phyloP scores from a whole-genome alignment of 2,329 filamentous ascomycete genomes.

The Clonostachys chloroleuca region DNA sequence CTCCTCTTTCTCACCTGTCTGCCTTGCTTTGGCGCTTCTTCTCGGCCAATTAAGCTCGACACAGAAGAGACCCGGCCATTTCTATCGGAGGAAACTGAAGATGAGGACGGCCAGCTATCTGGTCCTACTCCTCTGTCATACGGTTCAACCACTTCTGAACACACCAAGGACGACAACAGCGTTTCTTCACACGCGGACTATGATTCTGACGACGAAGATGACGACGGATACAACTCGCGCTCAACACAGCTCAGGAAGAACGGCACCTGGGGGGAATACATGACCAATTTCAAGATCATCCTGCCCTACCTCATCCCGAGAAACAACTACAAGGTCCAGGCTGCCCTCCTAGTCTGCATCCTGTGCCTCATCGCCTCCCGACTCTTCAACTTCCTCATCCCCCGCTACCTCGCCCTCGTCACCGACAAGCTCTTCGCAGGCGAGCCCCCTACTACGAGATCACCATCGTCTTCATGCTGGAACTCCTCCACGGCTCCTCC shows the following conservation, averaged over 20 bases:
- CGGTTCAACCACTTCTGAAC: too few relatives aligned
- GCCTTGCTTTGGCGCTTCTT: too few relatives aligned
- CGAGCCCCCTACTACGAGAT: background rate
- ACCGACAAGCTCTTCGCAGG: constrained; percentile 13
- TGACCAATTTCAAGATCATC: constrained; percentile 21
- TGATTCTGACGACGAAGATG: too few relatives aligned
- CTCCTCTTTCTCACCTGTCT: too few relatives aligned
- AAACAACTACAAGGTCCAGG: constrained; percentile 20
- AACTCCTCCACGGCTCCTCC: constrained; percentile 2
- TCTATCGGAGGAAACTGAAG: too few relatives aligned
- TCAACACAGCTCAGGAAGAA: constrained; percentile 15
- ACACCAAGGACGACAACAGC: too few relatives aligned
- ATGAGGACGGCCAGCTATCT: too few relatives aligned
- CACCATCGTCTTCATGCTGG: background rate
- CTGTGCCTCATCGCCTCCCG: constrained; percentile 13
- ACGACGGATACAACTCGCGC: constrained; percentile 1
- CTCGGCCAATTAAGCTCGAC: too few relatives aligned
- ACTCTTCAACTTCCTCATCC: constrained; percentile 20
- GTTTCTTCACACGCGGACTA: too few relatives aligned
- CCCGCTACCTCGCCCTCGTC: constrained; percentile 21
- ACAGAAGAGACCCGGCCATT: too few relatives aligned
- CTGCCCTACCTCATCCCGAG: constrained; percentile 20
- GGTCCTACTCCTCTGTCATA: too few relatives aligned
- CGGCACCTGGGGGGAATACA: constrained; percentile 22
- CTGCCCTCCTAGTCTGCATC: constrained; percentile 14